These are phyloP conservation scores for Chamaecyparis obtusa DNA, from an alignment of 75 land plant species.

Conservation along the genomic window DNA sequence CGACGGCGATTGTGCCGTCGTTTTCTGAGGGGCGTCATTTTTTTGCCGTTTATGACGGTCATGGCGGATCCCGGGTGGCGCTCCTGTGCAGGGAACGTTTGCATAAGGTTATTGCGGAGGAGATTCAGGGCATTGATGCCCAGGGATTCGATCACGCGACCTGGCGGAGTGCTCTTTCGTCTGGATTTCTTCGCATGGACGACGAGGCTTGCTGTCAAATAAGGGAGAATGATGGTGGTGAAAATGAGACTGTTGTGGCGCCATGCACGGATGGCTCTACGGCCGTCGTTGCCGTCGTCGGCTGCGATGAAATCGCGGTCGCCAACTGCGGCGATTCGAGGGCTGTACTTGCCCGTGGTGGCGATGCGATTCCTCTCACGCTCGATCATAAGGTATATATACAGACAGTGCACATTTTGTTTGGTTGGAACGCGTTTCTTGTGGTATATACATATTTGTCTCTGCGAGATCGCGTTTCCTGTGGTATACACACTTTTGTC, in stretches of 20 bases:
- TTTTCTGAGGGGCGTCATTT: constrained; percentile 35
- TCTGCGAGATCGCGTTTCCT: too few relatives aligned
- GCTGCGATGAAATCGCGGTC: constrained; percentile 35
- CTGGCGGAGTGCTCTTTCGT: constrained; percentile 30
- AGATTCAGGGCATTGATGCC: constrained; percentile 20
- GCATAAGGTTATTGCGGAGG: constrained; percentile 60
- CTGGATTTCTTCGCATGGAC: constrained; percentile 44
- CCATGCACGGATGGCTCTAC: constrained; percentile 51
- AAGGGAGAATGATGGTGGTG: background rate
- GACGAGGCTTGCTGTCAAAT: constrained; percentile 9
- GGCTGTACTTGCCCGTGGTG: constrained; percentile 61
- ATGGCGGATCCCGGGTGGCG: constrained; percentile 64
- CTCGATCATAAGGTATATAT: constrained; percentile 63
- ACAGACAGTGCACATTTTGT: too few relatives aligned
- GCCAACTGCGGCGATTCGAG: constrained; percentile 85
- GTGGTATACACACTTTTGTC: background rate
- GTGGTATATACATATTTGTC: background rate
- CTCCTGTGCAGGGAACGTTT: constrained; percentile 51
- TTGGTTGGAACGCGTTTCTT: too few relatives aligned
- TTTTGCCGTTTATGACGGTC: constrained; percentile 72
- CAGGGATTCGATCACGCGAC: background rate
- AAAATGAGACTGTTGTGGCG: background rate
- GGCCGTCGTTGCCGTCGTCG: constrained; percentile 68
- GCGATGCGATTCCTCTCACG: constrained; percentile 53
- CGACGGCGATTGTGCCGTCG: constrained; percentile 45